Evolutionary conservation across 2,329 filamentous ascomycete species (phyloP).

Genomic region (Fusarium keratoplasticum): DNA sequence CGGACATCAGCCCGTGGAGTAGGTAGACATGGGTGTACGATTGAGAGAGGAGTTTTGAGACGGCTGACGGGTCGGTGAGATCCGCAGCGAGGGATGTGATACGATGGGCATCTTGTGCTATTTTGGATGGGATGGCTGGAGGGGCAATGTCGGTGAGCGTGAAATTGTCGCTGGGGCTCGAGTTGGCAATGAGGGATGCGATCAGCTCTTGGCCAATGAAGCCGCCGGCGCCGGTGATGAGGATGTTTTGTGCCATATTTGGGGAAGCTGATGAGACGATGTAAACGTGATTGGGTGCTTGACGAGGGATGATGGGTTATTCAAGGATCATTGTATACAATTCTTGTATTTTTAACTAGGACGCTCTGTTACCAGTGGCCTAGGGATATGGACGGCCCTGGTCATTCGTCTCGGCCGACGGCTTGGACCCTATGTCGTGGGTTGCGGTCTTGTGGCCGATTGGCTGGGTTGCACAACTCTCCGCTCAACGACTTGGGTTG

Average conservation of each 20-base stretch:
- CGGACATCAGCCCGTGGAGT: constrained; percentile 73
- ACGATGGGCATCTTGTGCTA: constrained; percentile 46
- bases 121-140: constrained; percentile 57
- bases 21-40: constrained; percentile 63
- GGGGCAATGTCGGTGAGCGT: constrained; percentile 66
- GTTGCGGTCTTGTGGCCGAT: neutral
- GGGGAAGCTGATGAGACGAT: neutral
- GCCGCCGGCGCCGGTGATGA: constrained; percentile 71
- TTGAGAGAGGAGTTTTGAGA: constrained; percentile 45
- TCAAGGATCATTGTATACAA: neutral
- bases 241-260: constrained; percentile 51
- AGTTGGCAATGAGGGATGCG: constrained; percentile 59
- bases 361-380: neutral
- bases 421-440: neutral
- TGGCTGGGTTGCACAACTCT: neutral
- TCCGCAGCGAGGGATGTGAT: constrained; percentile 48
- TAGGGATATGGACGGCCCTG: neutral
- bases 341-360: neutral
- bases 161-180: constrained; percentile 51
- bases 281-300: neutral
- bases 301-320: neutral
- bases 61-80: constrained; percentile 44
- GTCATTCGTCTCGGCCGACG: neutral
- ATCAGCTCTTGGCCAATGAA: constrained; percentile 72
- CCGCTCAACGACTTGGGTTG: neutral